phyloP scores from a whole-genome alignment of 768 basidiomycete genomes.

The Dioszegia hungarica region DNA sequence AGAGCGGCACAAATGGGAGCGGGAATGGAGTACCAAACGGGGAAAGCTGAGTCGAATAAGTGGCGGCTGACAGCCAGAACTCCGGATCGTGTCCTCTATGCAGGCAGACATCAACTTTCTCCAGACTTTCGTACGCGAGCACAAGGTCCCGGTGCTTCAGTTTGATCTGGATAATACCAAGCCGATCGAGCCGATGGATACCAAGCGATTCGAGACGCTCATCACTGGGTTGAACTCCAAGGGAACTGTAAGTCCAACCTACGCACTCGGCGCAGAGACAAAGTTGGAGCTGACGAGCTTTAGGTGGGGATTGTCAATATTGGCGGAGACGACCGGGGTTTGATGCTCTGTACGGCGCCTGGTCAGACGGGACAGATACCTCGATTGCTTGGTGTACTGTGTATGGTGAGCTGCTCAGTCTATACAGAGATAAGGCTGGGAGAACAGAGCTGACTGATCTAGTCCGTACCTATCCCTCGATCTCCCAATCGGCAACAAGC shows the following conservation, averaged over 20 bases:
- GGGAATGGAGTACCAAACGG: neutral
- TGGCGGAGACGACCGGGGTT: neutral
- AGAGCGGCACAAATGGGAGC: no score
- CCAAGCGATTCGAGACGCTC: neutral
- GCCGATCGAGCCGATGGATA: neutral
- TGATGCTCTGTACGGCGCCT: neutral
- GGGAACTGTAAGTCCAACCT: neutral
- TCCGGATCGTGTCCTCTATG: neutral
- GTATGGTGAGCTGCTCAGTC: neutral
- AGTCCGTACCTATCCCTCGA: neutral
- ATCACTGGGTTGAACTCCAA: slow-evolving; percentile 2
- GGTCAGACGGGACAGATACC: neutral
- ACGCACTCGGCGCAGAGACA: neutral
- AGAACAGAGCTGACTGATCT: neutral
- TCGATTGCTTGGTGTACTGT: neutral
- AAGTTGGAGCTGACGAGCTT: neutral
- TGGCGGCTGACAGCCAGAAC: neutral
- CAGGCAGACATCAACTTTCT: neutral
- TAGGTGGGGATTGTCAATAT: neutral
- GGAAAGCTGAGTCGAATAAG: no score
- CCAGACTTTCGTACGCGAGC: neutral
- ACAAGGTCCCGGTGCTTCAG: neutral
- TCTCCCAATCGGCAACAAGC: neutral
- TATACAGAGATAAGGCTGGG: neutral
- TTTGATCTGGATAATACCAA: neutral